Percentiles rank a stretch among this genome's conserved stretches.
These are phyloP conservation scores for Juglanconis oblonga DNA, from an alignment of 2,329 filamentous ascomycete species.

Conservation along the genomic window DNA sequence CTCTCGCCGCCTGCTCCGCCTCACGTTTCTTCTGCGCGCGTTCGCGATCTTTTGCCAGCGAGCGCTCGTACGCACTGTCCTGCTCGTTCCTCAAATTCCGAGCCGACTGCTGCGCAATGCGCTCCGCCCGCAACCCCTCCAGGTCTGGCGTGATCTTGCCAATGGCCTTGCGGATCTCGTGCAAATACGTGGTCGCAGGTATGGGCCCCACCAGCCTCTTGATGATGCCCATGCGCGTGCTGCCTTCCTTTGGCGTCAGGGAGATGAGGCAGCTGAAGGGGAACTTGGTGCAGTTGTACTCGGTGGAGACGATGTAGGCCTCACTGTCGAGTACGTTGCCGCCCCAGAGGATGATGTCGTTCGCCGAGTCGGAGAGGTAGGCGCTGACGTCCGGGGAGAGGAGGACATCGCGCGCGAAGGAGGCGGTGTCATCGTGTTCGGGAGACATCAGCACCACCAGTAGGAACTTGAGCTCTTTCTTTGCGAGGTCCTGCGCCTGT, in stretches of 20 bases:
- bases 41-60: constrained; percentile 82
- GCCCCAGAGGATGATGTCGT: constrained; percentile 86
- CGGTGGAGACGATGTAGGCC: constrained; percentile 87
- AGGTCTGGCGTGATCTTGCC: constrained; percentile 74
- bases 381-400: constrained; percentile 69
- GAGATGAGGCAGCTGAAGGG: constrained; percentile 85
- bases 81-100: constrained; percentile 82
- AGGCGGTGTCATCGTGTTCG: constrained; percentile 87
- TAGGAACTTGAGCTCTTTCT: constrained; percentile 87
- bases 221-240: constrained; percentile 86
- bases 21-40: constrained; percentile 74
- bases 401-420: constrained; percentile 79
- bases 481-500: constrained; percentile 84
- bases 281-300: constrained; percentile 86
- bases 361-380: constrained; percentile 71
- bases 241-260: constrained; percentile 79
- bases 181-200: constrained; percentile 66
- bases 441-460: constrained; percentile 85
- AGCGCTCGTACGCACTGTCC: constrained; percentile 90
- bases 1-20: constrained; percentile 67
- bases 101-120: constrained; percentile 77
- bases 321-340: constrained; percentile 92
- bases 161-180: constrained; percentile 71
- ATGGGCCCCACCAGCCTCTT: constrained; percentile 74
- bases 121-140: constrained; percentile 68